Percentiles rank a stretch among this genome's conserved stretches.
Evolutionary conservation across 805 yeast species (phyloP).

Genomic region (Schizosaccharomyces octosporus): DNA sequence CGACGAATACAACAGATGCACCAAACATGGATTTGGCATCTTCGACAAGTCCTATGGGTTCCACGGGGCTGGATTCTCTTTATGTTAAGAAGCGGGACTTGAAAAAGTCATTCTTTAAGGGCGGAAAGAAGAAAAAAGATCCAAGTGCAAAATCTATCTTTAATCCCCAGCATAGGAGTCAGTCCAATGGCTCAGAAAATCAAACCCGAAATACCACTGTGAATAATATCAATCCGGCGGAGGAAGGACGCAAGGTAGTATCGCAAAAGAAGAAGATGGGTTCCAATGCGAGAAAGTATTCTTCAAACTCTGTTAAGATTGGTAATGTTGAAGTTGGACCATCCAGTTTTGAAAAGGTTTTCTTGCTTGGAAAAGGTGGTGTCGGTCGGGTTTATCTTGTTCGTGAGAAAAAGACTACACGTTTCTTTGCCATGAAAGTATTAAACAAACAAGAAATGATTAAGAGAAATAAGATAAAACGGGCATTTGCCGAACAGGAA

Average conservation of each 20-base stretch:
- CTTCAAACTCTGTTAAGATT: constrained; percentile 48
- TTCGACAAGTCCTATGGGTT: no score
- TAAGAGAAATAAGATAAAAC: constrained; percentile 73
- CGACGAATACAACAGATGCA: no score
- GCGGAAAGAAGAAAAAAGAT: not conserved
- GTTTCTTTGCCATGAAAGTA: constrained; percentile 73
- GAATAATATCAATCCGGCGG: not conserved
- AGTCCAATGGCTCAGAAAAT: not conserved
- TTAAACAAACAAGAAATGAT: constrained; percentile 81
- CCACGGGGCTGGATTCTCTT: no score
- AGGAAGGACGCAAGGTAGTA: not conserved
- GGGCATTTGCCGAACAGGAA: constrained; percentile 91
- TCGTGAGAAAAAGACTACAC: constrained; percentile 48
- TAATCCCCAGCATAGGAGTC: not conserved
- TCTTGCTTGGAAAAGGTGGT: constrained; percentile 87
- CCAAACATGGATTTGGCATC: no score
- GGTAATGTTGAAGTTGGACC: constrained; percentile 65
- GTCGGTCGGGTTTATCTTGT: constrained; percentile 92
- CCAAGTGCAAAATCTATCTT: not conserved
- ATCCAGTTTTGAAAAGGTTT: constrained; percentile 64
- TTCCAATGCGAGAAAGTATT: constrained; percentile 26
- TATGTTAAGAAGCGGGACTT: no score
- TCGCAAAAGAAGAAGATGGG: constrained; percentile 11
- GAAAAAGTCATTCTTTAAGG: not conserved
- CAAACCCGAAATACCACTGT: not conserved